A percentile compares a stretch with the other conserved stretches of the same genome.
These are phyloP conservation scores for Solanum bulbocastanum DNA, from an alignment of 257 asterid species.

Conservation along the genomic window DNA sequence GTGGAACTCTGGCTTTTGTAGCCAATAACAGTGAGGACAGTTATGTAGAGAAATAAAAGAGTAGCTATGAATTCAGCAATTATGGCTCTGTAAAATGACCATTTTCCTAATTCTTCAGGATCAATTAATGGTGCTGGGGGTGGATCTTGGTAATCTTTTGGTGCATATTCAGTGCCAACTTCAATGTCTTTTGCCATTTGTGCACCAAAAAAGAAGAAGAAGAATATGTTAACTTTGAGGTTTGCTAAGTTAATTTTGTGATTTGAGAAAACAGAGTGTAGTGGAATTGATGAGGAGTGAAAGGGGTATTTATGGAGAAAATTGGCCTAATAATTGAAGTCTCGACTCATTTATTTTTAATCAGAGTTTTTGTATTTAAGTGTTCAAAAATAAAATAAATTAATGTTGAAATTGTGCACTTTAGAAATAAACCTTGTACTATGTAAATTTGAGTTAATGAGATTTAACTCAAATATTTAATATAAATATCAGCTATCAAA, in stretches of 20 bases:
- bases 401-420: no score
- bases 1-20: constrained; percentile 47
- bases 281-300: background rate
- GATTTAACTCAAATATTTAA: no score
- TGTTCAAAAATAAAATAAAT: no score
- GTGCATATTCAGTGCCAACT: constrained; percentile 33
- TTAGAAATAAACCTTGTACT: no score
- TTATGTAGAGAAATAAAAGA: constrained; percentile 49
- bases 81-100: constrained; percentile 67
- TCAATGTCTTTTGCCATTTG: constrained; percentile 46
- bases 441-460: no score
- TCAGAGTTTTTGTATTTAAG: no score
- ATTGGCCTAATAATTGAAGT: no score
- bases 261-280: background rate
- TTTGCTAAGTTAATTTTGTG: background rate
- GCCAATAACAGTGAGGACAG: constrained; percentile 64
- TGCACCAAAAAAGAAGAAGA: background rate
- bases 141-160: constrained; percentile 63
- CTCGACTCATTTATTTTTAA: no score
- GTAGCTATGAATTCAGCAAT: constrained; percentile 74
- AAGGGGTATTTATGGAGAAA: constrained; percentile 29
- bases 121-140: constrained; percentile 56
- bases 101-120: constrained; percentile 41
- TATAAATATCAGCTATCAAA: no score
- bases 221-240: background rate